Percentiles rank a stretch among this genome's conserved stretches.
Evolutionary conservation across 495 filamentous ascomycete genomes (phyloP).

Genomic region (Penicillium paxilli): DNA sequence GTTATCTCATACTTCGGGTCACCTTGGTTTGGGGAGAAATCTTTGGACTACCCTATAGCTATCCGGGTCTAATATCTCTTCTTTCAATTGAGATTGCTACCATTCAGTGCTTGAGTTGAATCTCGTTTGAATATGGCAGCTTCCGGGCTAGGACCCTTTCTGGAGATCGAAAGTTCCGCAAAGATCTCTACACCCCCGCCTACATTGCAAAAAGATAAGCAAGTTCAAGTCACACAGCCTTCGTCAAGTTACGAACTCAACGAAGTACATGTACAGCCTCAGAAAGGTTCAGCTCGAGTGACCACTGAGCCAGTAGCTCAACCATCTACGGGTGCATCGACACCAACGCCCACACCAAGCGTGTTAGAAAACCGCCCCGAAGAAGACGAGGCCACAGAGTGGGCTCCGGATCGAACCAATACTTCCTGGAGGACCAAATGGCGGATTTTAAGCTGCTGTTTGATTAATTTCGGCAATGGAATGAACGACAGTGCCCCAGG

Average conservation of each 20-base stretch:
- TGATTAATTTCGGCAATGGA: constrained; percentile 56
- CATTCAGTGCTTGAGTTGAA: too few relatives aligned
- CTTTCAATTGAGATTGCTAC: too few relatives aligned
- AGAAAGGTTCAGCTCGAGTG: constrained; percentile 10
- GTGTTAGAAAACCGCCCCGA: constrained; percentile 57
- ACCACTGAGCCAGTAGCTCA: constrained; percentile 11
- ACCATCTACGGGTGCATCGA: neutral
- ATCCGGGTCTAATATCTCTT: too few relatives aligned
- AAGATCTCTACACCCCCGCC: constrained; percentile 31
- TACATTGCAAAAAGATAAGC: constrained; percentile 32
- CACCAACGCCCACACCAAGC: constrained; percentile 27
- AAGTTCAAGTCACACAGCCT: constrained; percentile 21
- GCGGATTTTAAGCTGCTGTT: constrained; percentile 33
- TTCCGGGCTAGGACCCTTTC: constrained; percentile 26
- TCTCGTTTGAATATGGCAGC: constrained; percentile 23
- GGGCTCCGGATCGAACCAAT: constrained; percentile 44
- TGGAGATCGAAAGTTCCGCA: constrained; percentile 35
- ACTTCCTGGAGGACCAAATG: constrained; percentile 50
- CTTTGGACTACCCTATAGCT: too few relatives aligned
- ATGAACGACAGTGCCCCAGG: constrained; percentile 67
- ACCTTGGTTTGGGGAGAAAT: too few relatives aligned
- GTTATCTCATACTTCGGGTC: neutral
- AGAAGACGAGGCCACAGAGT: constrained; percentile 54
- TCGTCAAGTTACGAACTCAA: constrained; percentile 34
- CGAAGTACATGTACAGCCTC: constrained; percentile 33